These are phyloP conservation scores for Aegilops bicornis DNA, from an alignment of 176 grass and related monocot genomes.

Conservation along the genomic window DNA sequence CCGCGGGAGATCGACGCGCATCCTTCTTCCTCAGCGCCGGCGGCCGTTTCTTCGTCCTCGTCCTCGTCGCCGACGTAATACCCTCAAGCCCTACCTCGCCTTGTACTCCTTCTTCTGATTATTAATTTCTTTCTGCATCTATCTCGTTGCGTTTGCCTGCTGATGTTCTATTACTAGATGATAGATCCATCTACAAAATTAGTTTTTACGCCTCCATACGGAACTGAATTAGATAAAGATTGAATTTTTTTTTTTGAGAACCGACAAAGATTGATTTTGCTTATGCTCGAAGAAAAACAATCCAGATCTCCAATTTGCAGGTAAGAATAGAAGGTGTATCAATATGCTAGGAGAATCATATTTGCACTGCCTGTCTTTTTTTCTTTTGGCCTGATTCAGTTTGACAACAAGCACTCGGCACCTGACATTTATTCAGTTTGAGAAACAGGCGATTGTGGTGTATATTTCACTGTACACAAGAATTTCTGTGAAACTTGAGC, in stretches of 20 bases:
- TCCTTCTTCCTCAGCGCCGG: neutral
- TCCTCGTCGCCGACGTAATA: neutral
- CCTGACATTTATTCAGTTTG: neutral
- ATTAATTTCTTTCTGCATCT: neutral
- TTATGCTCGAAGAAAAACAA: neutral
- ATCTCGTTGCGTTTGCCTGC: neutral
- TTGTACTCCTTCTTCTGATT: too few species aligned
- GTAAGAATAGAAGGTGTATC: neutral
- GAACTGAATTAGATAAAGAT: neutral
- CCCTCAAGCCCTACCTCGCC: neutral
- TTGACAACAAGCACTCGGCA: neutral
- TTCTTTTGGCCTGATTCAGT: neutral
- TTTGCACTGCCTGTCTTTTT: neutral
- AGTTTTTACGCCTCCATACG: neutral
- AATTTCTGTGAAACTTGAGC: neutral
- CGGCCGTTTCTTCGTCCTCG: neutral
- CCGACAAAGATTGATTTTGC: neutral
- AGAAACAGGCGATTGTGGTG: neutral
- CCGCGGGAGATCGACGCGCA: neutral
- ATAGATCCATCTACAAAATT: neutral
- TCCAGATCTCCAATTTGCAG: neutral
- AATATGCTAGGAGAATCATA: neutral
- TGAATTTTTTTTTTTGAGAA: too few species aligned
- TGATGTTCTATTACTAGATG: neutral
- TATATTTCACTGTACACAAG: too few species aligned